Conservation (phyloP, 148 eudicot genomes). For the Silene uniflora region DNA sequence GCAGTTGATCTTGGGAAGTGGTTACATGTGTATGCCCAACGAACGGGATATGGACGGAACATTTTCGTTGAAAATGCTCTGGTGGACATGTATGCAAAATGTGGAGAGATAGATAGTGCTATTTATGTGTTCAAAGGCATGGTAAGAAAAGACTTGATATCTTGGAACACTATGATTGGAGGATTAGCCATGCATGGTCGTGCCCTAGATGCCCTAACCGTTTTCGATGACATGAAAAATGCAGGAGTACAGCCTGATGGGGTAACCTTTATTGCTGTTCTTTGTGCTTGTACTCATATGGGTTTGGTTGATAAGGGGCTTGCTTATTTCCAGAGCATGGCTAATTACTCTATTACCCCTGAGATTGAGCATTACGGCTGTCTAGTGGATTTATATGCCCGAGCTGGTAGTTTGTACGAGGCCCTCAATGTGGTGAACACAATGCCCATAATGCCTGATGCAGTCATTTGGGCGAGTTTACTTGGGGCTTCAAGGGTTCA, state of each 20-base stretch:
- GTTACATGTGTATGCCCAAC: slow-evolving; percentile 54
- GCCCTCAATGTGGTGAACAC: slow-evolving; percentile 52
- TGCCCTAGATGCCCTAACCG: slow-evolving; percentile 49
- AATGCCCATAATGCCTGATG: slow-evolving; percentile 67
- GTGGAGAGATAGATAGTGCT: slow-evolving; percentile 54
- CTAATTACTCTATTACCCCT: slow-evolving; percentile 43
- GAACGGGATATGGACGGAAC: slow-evolving; percentile 48
- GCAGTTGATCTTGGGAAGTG: slow-evolving; percentile 68
- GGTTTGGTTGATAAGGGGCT: slow-evolving; percentile 59
- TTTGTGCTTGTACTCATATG: slow-evolving; percentile 79
- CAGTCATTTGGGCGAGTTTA: slow-evolving; percentile 63
- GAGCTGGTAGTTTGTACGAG: slow-evolving; percentile 56
- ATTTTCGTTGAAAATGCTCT: slow-evolving; percentile 54
- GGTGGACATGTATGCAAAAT: slow-evolving; percentile 79
- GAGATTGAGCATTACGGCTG: slow-evolving; percentile 81
- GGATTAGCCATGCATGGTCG: slow-evolving; percentile 70
- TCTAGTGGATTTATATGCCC: slow-evolving; percentile 58
- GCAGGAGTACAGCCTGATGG: slow-evolving; percentile 53
- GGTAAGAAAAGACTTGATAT: slow-evolving; percentile 49
- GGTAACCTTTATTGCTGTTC: slow-evolving; percentile 60
- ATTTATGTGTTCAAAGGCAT: slow-evolving; percentile 44
- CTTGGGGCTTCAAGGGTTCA: slow-evolving; percentile 68
- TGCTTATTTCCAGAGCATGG: slow-evolving; percentile 51
- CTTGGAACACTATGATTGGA: slow-evolving; percentile 75
- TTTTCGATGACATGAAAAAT: slow-evolving; percentile 48